Base-by-base conservation (phyloP, 208 protist genomes). In the Vickermania ingenoplastis region DNA sequence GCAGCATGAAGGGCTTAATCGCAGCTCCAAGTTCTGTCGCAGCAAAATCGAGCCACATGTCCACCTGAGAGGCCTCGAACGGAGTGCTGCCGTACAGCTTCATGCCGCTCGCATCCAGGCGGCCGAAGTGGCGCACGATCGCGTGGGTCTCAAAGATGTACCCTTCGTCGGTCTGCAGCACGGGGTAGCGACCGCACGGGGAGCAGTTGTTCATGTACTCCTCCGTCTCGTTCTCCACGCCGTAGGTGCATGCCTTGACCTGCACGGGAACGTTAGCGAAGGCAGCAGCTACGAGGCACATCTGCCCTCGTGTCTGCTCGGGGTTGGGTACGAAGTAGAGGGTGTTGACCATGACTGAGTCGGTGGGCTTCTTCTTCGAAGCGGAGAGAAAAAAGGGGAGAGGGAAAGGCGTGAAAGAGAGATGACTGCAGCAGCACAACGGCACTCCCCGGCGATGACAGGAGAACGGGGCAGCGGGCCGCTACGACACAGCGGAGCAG, bases 1-100 rank as follows among this genome's bases (percentile, higher is more conserved):
- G 62, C 3, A 45, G 13, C 31, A 83, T 67, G 70, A 75, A 89
- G 13, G 76, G 73, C 57, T 63, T 63, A 63, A 75, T 77, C 2
- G 71, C 60, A 11, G 77, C 59, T 57, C 85, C 81, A 29, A 94
- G 58, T 69, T 94, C 84, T 11, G 68, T 82, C 41, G 73, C 45
- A 21, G 76, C 72, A 61, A 92, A 94, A 67, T 92, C 83, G 22
- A 94, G 56, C 88, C 88, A 94, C 70, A 67, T 81, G 72, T 94
- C 88, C 3, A 92, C 75, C 73, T 92, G 82, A n/a, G n/a, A n/a
- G n/a, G n/a, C n/a, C n/a, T n/a, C n/a, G n/a, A n/a, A n/a, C n/a
- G n/a, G n/a, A 0, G 77, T 91, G 67, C 71, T 63, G 61, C 88
- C 88, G 65, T 91, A 92, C 14, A 89, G 68, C 64, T 79, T 73